phyloP scores from a whole-genome alignment of 768 basidiomycete genomes.

The Imleria badia region DNA sequence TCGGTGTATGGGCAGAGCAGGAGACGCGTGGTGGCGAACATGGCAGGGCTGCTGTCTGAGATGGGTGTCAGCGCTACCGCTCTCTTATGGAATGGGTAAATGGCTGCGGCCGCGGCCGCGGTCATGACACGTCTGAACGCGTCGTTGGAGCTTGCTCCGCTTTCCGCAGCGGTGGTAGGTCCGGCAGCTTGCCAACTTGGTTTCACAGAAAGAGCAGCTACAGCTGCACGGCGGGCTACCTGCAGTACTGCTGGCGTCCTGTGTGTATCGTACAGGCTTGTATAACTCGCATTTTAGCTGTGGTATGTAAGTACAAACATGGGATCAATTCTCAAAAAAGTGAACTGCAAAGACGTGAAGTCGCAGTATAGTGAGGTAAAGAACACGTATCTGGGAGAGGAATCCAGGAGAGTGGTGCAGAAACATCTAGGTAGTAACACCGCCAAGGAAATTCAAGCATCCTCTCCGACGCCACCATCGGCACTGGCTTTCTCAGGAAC shows the following conservation, averaged over 20 bases:
- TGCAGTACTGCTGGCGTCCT: not conserved
- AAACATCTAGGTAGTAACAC: not conserved
- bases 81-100: not conserved
- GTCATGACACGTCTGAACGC: not conserved
- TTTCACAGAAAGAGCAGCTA: not conserved
- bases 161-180: slow-evolving; percentile 7
- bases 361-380: not conserved
- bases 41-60: not conserved
- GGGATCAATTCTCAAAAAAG: not conserved
- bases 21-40: slow-evolving; percentile 35
- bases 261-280: not conserved
- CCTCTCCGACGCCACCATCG: not conserved
- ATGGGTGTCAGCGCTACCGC: not conserved
- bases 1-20: slow-evolving; percentile 33
- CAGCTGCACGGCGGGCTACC: not conserved
- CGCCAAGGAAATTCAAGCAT: not conserved
- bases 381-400: not conserved
- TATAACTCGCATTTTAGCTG: not conserved
- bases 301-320: not conserved
- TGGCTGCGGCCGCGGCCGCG: slow-evolving; percentile 28
- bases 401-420: not conserved
- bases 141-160: not conserved
- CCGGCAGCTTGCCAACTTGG: not conserved
- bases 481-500: not conserved
- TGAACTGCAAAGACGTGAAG: not conserved